Conservation (phyloP, 768 basidiomycete genomes). For the Boletus rubroflammeus region DNA sequence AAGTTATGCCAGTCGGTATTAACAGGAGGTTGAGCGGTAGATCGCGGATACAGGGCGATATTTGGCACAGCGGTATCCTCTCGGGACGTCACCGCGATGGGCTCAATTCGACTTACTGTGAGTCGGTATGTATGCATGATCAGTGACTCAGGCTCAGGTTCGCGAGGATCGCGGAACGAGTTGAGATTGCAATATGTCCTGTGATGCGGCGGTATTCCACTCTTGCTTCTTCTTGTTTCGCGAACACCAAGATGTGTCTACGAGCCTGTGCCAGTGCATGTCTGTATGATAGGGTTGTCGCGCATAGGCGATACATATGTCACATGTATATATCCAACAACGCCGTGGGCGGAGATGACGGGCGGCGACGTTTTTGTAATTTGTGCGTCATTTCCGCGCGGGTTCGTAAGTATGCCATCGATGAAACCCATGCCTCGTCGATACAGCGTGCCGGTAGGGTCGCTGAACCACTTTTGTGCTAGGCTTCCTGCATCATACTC, state of each 20-base stretch:
- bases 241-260: background rate
- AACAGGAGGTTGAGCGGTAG: background rate
- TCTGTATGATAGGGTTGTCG: background rate
- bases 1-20: background rate
- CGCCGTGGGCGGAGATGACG: background rate
- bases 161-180: constrained; percentile 1
- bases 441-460: constrained; percentile 25
- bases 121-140: background rate
- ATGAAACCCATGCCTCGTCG: constrained; percentile 20
- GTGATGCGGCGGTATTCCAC: background rate
- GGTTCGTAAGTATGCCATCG: background rate
- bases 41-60: constrained; percentile 8
- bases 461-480: background rate
- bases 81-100: background rate
- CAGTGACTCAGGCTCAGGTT: background rate
- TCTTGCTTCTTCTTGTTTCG: background rate
- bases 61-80: background rate
- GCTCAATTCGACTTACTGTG: background rate
- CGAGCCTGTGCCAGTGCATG: background rate
- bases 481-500: background rate
- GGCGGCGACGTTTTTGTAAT: background rate
- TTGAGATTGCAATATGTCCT: background rate
- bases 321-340: background rate
- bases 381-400: constrained; percentile 10
- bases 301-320: background rate